Percentiles rank a stretch among this genome's conserved stretches.
Conservation (phyloP, 192 early-diverging fungal species). For the Nowakowskiella sp. region DNA sequence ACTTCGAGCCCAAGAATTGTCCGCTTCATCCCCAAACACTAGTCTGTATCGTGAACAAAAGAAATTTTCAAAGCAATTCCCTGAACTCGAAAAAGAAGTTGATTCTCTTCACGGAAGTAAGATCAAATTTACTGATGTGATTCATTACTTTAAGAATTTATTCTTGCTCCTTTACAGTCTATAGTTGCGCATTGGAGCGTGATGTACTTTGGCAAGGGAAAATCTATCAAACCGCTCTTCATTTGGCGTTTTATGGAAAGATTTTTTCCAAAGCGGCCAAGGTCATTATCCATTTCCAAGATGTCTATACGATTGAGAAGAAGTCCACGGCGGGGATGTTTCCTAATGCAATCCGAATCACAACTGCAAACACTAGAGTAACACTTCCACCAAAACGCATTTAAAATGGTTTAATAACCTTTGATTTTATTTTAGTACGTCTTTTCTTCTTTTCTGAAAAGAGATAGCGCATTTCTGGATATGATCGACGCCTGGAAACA, state of each 20-base stretch:
- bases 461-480: constrained; percentile 38
- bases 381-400: constrained; percentile 2
- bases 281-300: constrained; percentile 34
- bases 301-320: constrained; percentile 39
- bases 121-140: no score
- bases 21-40: no score
- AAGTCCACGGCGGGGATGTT: constrained; percentile 44
- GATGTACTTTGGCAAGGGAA: constrained; percentile 53
- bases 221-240: constrained; percentile 33
- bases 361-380: constrained; percentile 3
- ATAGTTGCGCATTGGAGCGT: constrained; percentile 42
- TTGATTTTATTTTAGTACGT: constrained; percentile 35
- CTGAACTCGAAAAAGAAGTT: no score
- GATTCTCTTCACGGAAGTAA: no score
- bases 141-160: no score
- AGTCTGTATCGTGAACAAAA: no score
- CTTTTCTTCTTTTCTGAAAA: constrained; percentile 38
- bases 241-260: constrained; percentile 49
- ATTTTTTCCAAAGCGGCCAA: constrained; percentile 39
- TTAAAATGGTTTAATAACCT: neutral
- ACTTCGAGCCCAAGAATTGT: no score
- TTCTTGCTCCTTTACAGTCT: constrained; percentile 9
- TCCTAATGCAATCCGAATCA: constrained; percentile 41
- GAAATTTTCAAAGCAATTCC: no score
- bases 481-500: constrained; percentile 16